Base-by-base conservation (phyloP, 1,139 yeast species). In the Geotrichum bryndzae region DNA sequence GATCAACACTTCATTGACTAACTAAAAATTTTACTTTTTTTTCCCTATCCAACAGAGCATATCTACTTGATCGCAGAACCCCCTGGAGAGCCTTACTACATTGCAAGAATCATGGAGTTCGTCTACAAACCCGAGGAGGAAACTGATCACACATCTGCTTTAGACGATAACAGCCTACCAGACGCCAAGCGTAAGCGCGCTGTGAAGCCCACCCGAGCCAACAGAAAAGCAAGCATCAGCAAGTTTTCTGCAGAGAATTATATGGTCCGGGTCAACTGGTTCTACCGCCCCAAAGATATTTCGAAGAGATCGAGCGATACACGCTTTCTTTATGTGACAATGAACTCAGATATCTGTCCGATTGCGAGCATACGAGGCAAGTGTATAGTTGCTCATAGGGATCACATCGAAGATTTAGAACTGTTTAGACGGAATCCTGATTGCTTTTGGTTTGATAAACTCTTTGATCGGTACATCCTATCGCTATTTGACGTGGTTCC, bases 21-120 rank as follows among this genome's bases (percentile, higher is more conserved):
- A 25, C 52, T 29, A 15, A 7, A 7, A 10, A 38, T n/a, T 51
- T 52, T 35, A 48, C 54, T 46, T 29, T 52, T 50, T 29, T 29
- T 18, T 23, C 22, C 48, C 22, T 41, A 18, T 41, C 23, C n/a
- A 41, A 41, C 56, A 73, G 96, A 92, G 63, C 86, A 81, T 66
- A 87, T 92, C 5, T 92, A 89, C 72, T 85, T 94, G 84, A 81
- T 91, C 31, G 86, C 96, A 66, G 97, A 90, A 72, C 97, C 97
- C 0, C 94, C 97, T 0, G 96, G 96, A 1, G 98, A 92, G 68
- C 97, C 98, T 0, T 92, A 89, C 76, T 91, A 90, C 70, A 83
- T 94, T 56, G 98, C 96, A 0, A 79, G 95, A 60, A 81, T 94
- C 57, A 83, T 90, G 81, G 96, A 92, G 31, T 90, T 91, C 72